A percentile compares a stretch with the other conserved stretches of the same genome.
phyloP scores from a whole-genome alignment of 129 eudicot species.

The Ambrosia trifida region DNA sequence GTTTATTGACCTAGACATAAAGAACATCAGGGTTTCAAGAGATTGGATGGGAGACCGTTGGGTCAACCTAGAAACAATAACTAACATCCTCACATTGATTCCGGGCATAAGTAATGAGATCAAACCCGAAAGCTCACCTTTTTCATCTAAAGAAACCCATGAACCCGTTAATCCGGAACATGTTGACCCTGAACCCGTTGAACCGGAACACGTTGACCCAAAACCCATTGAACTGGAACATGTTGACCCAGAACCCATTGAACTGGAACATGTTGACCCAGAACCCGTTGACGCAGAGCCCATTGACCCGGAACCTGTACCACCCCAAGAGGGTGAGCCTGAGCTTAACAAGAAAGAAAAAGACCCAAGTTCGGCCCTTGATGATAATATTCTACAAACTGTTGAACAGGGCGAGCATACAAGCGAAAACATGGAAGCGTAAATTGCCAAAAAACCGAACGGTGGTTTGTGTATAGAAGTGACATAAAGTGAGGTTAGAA shows the following conservation, averaged over 20 bases:
- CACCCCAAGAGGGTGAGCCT: slow-evolving; percentile 16
- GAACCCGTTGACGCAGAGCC: neutral
- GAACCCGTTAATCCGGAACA: slow-evolving; percentile 34
- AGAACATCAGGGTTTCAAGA: slow-evolving; percentile 67
- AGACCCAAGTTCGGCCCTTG: slow-evolving; percentile 10
- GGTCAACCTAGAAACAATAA: slow-evolving; percentile 67
- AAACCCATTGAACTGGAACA: slow-evolving; percentile 24
- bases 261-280: slow-evolving; percentile 29
- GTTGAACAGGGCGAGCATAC: slow-evolving; percentile 25
- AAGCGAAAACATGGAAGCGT: slow-evolving; percentile 26
- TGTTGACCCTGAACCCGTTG: slow-evolving; percentile 3
- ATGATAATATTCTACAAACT: slow-evolving; percentile 1
- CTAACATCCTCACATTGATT: slow-evolving; percentile 48
- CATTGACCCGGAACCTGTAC: slow-evolving; percentile 9
- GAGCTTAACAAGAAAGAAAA: slow-evolving; percentile 26
- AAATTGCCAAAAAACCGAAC: slow-evolving; percentile 1
- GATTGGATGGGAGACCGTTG: slow-evolving; percentile 93
- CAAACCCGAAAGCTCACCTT: slow-evolving; percentile 36
- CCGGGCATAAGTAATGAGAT: slow-evolving; percentile 39
- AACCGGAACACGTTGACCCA: slow-evolving; percentile 1
- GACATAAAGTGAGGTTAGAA: slow-evolving; percentile 33
- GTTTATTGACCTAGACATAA: slow-evolving; percentile 47
- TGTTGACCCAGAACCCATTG: neutral
- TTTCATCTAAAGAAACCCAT: slow-evolving; percentile 34
- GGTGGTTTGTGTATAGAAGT: slow-evolving; percentile 32